Base-by-base conservation (phyloP, 2,329 filamentous ascomycete genomes). In the Camillea tinctor region DNA sequence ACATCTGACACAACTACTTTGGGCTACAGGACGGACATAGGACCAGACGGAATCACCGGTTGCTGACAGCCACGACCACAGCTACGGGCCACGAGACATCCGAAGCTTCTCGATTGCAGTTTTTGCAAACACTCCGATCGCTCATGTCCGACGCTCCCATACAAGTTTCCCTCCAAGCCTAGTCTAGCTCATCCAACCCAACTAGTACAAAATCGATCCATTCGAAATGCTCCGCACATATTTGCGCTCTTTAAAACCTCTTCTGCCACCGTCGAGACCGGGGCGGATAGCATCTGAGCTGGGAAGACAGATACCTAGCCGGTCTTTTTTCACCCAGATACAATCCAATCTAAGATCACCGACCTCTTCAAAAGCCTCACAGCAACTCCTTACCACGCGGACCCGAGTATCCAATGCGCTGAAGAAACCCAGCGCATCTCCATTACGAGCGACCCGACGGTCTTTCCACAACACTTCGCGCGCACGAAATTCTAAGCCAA, bases 391-490 rank as follows among this genome's bases (percentile, higher is more conserved):
- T 26, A 49, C 44, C 48, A 60, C 61, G 8, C 63, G 64, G 52
- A 62, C 63, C 36, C 64, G 57, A 13, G 61, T 61, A 19, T 17
- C 60, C 11, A 64, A 59, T 23, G 22, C 48, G 23, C 44, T 61
- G 26, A 59, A 57, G 7, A 63, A 56, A 53, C n/a, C 58, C 15
- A 60, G 56, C 21, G 64, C 62, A 26, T 54, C 55, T 49, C 58
- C 61, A 9, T 51, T 63, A 5, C 66, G 64, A 55, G 58, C 66
- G 9, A 65, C 58, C 21, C 65, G 59, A 60, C 65, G 70, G 60
- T 57, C 64, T 20, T 71, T 72, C 58, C 69, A 70, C 51, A 69
- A 58, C 50, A 68, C 65, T 19, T 67, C 68, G 5, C 65, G 65
- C 55, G 44, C 63, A 61, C 70, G 69, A 64, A 53, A 64, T 30